Evolutionary conservation across 139 green algal species (phyloP).

Genomic region (Deuterostichococcus epilithicus): DNA sequence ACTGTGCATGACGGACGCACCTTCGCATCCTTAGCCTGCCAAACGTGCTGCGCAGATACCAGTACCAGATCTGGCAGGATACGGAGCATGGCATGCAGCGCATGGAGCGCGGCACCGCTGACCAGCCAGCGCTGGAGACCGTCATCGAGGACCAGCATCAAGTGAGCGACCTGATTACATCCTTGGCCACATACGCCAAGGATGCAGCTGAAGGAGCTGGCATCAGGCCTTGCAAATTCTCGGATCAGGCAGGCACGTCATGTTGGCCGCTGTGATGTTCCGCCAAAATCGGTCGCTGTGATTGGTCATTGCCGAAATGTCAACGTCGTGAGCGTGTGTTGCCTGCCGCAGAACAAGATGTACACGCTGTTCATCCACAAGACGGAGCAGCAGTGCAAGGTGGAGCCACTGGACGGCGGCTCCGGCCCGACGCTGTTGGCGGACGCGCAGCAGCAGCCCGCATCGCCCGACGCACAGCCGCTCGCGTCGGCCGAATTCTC

Average conservation of each 20-base stretch:
- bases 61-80: background rate
- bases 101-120: background rate
- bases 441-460: background rate
- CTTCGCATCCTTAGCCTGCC: too few species aligned
- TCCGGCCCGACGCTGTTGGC: background rate
- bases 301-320: too few species aligned
- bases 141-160: background rate
- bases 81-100: background rate
- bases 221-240: too few species aligned
- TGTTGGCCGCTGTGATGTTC: too few species aligned
- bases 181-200: too few species aligned
- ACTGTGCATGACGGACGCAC: too few species aligned
- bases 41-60: background rate
- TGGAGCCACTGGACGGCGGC: background rate
- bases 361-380: slow-evolving; percentile 1
- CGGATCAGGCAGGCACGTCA: too few species aligned
- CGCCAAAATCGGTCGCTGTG: too few species aligned
- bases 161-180: too few species aligned
- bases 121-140: background rate
- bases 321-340: too few species aligned
- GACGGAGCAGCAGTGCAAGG: background rate
- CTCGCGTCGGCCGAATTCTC: background rate
- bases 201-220: too few species aligned
- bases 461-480: background rate
- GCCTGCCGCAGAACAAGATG: background rate